phyloP scores from a whole-genome alignment of 177 flowering plant genomes.

The Vitis hybrid region DNA sequence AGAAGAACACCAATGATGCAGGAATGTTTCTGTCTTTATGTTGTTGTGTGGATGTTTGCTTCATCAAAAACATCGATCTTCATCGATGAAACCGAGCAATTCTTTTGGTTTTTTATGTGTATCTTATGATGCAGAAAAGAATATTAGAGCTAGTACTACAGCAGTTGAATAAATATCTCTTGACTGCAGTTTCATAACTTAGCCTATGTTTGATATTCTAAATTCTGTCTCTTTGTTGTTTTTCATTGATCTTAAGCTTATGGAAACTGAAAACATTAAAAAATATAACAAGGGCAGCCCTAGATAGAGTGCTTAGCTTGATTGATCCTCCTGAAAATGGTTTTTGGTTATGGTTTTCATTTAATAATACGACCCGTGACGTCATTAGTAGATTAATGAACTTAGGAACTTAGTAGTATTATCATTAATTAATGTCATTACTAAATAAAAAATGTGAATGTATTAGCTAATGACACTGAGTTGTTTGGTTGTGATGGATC shows the following conservation, averaged over 20 bases:
- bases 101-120: background rate
- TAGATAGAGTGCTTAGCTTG: no score
- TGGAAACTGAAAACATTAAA: no score
- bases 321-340: background rate
- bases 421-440: background rate
- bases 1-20: background rate
- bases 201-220: conserved; percentile 19
- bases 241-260: background rate
- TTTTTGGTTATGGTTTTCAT: background rate
- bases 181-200: conserved; percentile 19
- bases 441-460: background rate
- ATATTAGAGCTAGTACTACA: no score
- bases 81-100: conserved; percentile 23
- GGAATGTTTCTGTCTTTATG: conserved; percentile 12
- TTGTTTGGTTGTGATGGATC: conserved; percentile 16
- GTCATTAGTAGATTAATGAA: conserved; percentile 2
- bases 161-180: background rate
- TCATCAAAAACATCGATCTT: conserved; percentile 30
- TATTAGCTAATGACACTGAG: conserved; percentile 4
- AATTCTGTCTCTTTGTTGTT: conserved; percentile 27
- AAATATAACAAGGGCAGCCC: no score
- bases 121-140: background rate
- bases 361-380: background rate
- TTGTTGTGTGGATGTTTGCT: conserved; percentile 21
- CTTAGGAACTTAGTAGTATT: conserved; percentile 7